Percentiles rank a stretch among this genome's conserved stretches.
phyloP scores from a whole-genome alignment of 768 basidiomycete species.

The Boletus vermiculosoides region DNA sequence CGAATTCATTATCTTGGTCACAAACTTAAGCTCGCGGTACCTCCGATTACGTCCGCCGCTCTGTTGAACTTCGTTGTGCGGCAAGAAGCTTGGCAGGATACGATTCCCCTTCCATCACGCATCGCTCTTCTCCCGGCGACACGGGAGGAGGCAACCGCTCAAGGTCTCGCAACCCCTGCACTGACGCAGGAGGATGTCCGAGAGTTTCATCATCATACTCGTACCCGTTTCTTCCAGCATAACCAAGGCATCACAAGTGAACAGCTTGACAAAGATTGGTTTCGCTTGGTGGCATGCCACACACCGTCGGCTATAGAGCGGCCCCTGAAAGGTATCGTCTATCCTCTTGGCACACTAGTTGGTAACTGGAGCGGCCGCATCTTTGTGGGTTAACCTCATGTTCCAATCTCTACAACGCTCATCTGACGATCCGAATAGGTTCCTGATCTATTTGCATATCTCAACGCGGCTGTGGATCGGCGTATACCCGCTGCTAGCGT shows the following conservation, averaged over 20 bases:
- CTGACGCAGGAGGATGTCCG: conserved; percentile 39
- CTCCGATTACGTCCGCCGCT: conserved; percentile 42
- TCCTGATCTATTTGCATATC: conserved; percentile 25
- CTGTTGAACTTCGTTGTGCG: conserved; percentile 37
- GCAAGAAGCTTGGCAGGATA: conserved; percentile 38
- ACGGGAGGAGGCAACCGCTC: conserved; percentile 34
- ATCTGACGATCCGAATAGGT: conserved; percentile 24
- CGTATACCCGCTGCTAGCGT: conserved; percentile 21
- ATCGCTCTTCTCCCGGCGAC: conserved; percentile 33
- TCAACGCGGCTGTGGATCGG: conserved; percentile 24
- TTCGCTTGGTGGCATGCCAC: conserved; percentile 43
- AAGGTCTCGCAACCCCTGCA: conserved; percentile 32
- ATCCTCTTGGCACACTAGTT: conserved; percentile 41
- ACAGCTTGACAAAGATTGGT: conserved; percentile 48
- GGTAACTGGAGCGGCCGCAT: conserved; percentile 51
- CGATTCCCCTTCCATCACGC: conserved; percentile 21
- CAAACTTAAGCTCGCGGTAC: conserved; percentile 40
- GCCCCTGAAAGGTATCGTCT: conserved; percentile 43
- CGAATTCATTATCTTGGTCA: conserved; percentile 42
- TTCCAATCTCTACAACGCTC: conserved; percentile 15
- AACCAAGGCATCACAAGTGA: conserved; percentile 23
- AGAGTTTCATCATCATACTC: conserved; percentile 38
- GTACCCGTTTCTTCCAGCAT: conserved; percentile 32
- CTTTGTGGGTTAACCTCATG: conserved; percentile 35
- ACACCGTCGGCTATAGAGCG: conserved; percentile 36